Evolutionary conservation across 441 rosid species (phyloP), one percentile per base, ranked within the genome.

Genomic region (Croton laevigatus): DNA sequence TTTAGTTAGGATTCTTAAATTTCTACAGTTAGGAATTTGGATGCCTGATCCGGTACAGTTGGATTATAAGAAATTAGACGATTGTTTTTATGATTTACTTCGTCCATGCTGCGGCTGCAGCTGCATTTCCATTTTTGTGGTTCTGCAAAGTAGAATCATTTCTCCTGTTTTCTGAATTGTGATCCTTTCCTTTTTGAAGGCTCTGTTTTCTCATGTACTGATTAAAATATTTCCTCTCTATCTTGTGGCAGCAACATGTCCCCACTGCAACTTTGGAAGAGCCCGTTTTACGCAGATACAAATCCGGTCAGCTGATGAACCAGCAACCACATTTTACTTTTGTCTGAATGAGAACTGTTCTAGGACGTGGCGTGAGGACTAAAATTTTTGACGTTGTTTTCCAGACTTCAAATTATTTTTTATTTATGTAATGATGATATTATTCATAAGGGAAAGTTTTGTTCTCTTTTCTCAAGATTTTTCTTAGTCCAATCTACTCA

Each of bases 291-390:
- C 80, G 37, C 82, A 84, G 76, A 69, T 83, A 27, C 91, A 84
- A 79, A 89, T 83, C 17, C 83, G 89, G 19, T 89, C 90, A 27
- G 94, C 90, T 53, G 91, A 89, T 72, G 90, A 87, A 72, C 90
- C 91, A 0, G 88, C 85, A 49, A 85, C 90, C 13, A 81, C 85
- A 16, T 85, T 89, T 79, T 89, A 82, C 79, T 78, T 76, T 71
- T 89, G 94, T 83, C 66, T 84, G 82, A 84, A 82, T 36, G 84
- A 82, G 27, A 79, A 69, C 27, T 82, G 88, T 57, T 70, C 71
- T 10, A 81, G 59, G 68, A 73, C 65, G 70, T 84, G 89, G 88
- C 80, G 84, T 12, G 86, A 84, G 62, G 88, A 80, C 59, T 86
- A 78, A 38, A 40, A 40, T 40, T 40, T 40, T 40, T 5, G 44